Percentiles rank a stretch among this genome's conserved stretches.
phyloP scores from a whole-genome alignment of 2,329 filamentous ascomycete genomes.

The Aspergillus hortae region DNA sequence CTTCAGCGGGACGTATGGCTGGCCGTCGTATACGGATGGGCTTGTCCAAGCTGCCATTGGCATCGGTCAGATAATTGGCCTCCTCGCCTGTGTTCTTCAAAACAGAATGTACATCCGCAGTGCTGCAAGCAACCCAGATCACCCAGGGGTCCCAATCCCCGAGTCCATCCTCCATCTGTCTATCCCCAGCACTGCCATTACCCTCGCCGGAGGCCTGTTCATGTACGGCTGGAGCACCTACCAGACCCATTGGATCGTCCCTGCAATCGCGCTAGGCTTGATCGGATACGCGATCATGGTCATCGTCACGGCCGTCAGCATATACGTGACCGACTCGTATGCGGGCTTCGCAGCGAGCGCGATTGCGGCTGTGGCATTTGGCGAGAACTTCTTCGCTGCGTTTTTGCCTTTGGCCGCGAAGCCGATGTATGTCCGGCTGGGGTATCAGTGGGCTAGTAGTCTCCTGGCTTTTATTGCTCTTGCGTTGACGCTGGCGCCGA shows the following conservation, averaged over 20 bases:
- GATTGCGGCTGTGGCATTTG: slow-evolving; percentile 44
- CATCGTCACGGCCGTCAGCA: slow-evolving; percentile 46
- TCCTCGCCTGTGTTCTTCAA: slow-evolving; percentile 25
- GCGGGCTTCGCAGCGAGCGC: slow-evolving; percentile 49
- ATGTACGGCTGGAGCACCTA: slow-evolving; percentile 36
- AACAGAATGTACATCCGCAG: slow-evolving; percentile 24
- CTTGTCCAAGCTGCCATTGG: slow-evolving; percentile 42
- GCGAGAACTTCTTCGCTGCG: slow-evolving; percentile 42
- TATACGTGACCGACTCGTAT: slow-evolving; percentile 50
- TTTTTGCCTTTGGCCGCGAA: slow-evolving; percentile 42
- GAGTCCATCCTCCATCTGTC: slow-evolving; percentile 44
- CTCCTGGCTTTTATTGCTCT: slow-evolving; percentile 39
- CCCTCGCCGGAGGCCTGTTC: slow-evolving; percentile 36
- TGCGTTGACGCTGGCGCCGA: slow-evolving; percentile 31
- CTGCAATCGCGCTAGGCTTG: slow-evolving; percentile 31
- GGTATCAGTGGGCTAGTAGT: slow-evolving; percentile 39
- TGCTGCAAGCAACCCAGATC: slow-evolving; percentile 36
- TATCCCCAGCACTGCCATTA: slow-evolving; percentile 31
- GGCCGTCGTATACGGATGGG: slow-evolving; percentile 29
- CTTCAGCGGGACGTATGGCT: slow-evolving; percentile 32
- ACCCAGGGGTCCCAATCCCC: slow-evolving; percentile 39
- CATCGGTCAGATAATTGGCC: slow-evolving; percentile 40
- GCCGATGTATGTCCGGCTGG: slow-evolving; percentile 33
- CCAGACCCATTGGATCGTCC: slow-evolving; percentile 33
- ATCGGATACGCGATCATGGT: slow-evolving; percentile 41